These are phyloP conservation scores for Monosiga brevicollis DNA, from an alignment of 78 protist genomes.

Conservation along the genomic window DNA sequence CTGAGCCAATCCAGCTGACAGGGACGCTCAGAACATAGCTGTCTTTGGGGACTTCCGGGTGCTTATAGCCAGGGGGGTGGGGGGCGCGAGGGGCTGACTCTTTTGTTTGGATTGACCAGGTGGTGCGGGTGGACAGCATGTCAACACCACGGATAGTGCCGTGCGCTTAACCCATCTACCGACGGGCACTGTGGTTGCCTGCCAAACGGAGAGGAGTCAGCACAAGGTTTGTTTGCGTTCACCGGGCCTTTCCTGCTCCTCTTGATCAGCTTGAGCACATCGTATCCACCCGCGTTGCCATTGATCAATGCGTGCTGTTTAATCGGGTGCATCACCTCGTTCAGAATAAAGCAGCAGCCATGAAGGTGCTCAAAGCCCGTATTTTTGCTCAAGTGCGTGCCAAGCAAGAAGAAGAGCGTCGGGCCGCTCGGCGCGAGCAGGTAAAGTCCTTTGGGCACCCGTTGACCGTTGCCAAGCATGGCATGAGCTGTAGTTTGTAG, in stretches of 20 bases:
- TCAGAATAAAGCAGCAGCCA: constrained; percentile 55
- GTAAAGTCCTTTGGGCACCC: background rate
- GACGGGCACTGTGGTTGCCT: constrained; percentile 57
- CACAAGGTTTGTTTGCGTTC: constrained; percentile 7
- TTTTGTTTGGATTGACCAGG: too few relatives aligned
- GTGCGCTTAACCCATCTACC: constrained; percentile 77
- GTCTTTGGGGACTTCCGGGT: too few relatives aligned
- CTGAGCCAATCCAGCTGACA: too few relatives aligned
- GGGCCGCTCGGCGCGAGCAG: background rate
- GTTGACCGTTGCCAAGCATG: background rate
- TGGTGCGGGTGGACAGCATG: constrained; percentile 90
- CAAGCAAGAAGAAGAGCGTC: constrained; percentile 20
- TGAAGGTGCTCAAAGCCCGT: constrained; percentile 48
- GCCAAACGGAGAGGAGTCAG: constrained; percentile 79
- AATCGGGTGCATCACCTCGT: background rate
- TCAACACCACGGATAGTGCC: constrained; percentile 82
- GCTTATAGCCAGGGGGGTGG: too few relatives aligned
- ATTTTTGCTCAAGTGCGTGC: constrained; percentile 34
- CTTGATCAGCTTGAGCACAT: background rate
- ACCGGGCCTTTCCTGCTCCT: background rate
- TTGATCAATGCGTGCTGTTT: background rate
- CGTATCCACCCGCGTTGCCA: background rate
- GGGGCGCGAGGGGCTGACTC: too few relatives aligned
- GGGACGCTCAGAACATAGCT: too few relatives aligned
- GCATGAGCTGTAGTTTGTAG: background rate